phyloP scores from a whole-genome alignment of 805 yeast species.

The Nakazawaea wickerhamii region DNA sequence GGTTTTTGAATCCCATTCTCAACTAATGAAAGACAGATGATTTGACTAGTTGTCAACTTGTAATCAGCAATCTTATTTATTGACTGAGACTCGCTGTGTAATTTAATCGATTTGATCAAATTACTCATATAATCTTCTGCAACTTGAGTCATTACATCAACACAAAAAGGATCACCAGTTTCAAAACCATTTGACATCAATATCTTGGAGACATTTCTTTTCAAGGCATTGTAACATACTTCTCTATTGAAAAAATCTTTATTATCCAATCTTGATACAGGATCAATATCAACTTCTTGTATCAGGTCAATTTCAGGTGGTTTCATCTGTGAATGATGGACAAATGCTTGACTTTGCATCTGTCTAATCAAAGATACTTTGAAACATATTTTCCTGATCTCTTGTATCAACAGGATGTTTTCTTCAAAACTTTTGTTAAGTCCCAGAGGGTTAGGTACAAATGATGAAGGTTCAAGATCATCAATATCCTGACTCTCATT shows the following conservation, averaged over 20 bases:
- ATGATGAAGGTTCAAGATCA: slow-evolving; percentile 32
- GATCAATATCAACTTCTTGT: slow-evolving; percentile 67
- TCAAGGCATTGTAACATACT: slow-evolving; percentile 60
- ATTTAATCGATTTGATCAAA: slow-evolving; percentile 62
- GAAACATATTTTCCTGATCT: slow-evolving; percentile 80
- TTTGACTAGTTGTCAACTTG: slow-evolving; percentile 31
- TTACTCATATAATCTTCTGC: slow-evolving; percentile 78
- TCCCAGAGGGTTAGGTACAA: slow-evolving; percentile 46
- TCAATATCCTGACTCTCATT: slow-evolving; percentile 25
- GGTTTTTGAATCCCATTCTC: slow-evolving; percentile 86
- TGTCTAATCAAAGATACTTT: slow-evolving; percentile 84
- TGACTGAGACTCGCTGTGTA: slow-evolving; percentile 63
- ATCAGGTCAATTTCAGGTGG: slow-evolving; percentile 62
- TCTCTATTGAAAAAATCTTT: slow-evolving; percentile 58
- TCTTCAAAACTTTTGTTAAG: slow-evolving; percentile 53
- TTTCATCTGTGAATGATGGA: slow-evolving; percentile 68
- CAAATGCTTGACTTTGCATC: slow-evolving; percentile 78
- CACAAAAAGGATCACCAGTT: slow-evolving; percentile 69
- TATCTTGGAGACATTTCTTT: slow-evolving; percentile 66
- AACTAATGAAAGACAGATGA: slow-evolving; percentile 57
- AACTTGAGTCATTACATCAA: slow-evolving; percentile 72
- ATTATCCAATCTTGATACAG: slow-evolving; percentile 66
- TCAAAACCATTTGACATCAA: slow-evolving; percentile 94
- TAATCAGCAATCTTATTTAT: slow-evolving; percentile 29
- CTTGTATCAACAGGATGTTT: slow-evolving; percentile 78